Evolutionary conservation across 768 basidiomycete genomes (phyloP).

Genomic region (Tylopilus intermedius): DNA sequence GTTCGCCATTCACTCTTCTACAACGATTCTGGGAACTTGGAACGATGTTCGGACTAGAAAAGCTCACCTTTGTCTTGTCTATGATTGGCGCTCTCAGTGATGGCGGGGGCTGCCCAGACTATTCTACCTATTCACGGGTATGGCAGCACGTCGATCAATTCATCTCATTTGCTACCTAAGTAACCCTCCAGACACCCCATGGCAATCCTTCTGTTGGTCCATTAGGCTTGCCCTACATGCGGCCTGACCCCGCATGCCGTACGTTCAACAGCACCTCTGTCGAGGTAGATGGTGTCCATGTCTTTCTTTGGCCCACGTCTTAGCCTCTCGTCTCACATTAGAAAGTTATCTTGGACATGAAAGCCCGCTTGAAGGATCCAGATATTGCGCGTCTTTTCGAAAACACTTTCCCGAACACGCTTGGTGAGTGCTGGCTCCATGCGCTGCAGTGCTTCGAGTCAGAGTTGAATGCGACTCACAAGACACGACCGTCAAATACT

Average conservation of each 20-base stretch:
- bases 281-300: conserved; percentile 43
- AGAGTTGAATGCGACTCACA: not conserved
- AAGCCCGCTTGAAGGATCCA: conserved; percentile 62
- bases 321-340: conserved; percentile 21
- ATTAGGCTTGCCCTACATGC: conserved; percentile 65
- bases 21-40: conserved; percentile 8
- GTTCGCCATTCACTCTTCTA: conserved; percentile 1
- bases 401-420: conserved; percentile 78
- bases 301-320: not conserved
- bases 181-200: conserved; percentile 46
- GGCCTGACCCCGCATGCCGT: conserved; percentile 61
- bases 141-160: conserved; percentile 1
- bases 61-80: conserved; percentile 18
- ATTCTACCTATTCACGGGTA: conserved; percentile 55
- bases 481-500: conserved; percentile 82
- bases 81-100: conserved; percentile 20
- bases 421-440: conserved; percentile 42
- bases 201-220: conserved; percentile 56
- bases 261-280: conserved; percentile 75
- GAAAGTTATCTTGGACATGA: conserved; percentile 77
- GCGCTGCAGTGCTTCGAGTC: not conserved
- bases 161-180: not conserved
- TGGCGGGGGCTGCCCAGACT: conserved; percentile 52
- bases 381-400: conserved; percentile 76
- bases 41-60: conserved; percentile 23